Conservation (phyloP, 2,329 filamentous ascomycete species). For the Ceratocystis variospora region DNA sequence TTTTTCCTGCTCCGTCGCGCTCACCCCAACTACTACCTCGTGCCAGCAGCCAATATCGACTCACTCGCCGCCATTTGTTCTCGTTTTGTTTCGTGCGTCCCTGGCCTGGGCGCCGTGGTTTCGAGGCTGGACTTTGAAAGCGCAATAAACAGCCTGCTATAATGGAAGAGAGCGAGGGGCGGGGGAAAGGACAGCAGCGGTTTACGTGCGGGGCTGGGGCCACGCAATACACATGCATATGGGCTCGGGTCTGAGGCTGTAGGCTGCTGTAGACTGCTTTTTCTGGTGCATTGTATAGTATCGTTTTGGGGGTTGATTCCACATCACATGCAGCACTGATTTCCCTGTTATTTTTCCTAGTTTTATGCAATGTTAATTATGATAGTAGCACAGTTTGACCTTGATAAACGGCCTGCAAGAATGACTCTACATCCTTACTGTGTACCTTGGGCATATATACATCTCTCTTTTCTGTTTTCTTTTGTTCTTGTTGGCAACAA, state of each 20-base stretch:
- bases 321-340: slow-evolving; percentile 5
- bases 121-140: not conserved
- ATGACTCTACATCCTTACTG: too few relatives aligned
- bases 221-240: not conserved
- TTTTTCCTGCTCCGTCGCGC: slow-evolving; percentile 34
- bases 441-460: not conserved
- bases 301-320: not conserved
- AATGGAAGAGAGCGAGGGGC: not conserved
- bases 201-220: not conserved
- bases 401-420: not conserved
- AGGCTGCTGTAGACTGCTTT: not conserved
- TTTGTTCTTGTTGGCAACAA: too few relatives aligned
- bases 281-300: not conserved
- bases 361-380: not conserved
- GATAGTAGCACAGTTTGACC: not conserved
- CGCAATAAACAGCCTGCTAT: not conserved
- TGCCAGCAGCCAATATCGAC: not conserved
- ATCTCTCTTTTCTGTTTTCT: not conserved
- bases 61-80: not conserved
- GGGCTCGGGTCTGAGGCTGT: not conserved
- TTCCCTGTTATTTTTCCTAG: not conserved
- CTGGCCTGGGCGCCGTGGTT: not conserved
- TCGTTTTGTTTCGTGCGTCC: not conserved
- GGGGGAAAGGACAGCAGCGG: not conserved
- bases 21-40: slow-evolving; percentile 2